Evolutionary conservation across 805 yeast species (phyloP).

Genomic region (Yamadazyma ubonensis): DNA sequence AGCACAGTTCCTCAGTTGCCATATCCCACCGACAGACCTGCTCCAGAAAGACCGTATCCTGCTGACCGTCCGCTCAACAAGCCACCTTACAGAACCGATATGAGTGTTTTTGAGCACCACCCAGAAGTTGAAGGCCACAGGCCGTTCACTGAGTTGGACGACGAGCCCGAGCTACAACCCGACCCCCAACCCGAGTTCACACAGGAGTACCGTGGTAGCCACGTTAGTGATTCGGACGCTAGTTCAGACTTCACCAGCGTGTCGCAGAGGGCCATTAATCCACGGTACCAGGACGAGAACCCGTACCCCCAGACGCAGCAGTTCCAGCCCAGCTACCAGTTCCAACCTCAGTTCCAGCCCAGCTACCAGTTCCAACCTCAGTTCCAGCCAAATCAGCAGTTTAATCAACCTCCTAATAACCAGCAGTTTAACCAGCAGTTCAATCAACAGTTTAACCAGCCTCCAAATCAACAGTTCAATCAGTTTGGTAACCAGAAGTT

Average conservation of each 20-base stretch:
- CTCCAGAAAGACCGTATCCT: no score
- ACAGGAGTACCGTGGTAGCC: slow-evolving; percentile 12
- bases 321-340: no score
- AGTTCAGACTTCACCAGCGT: slow-evolving; percentile 76
- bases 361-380: no score
- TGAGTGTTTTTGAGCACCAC: slow-evolving; percentile 44
- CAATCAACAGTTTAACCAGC: slow-evolving; percentile 15
- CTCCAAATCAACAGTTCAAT: slow-evolving; percentile 9
- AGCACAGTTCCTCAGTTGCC: slow-evolving; percentile 15
- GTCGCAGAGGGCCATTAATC: slow-evolving; percentile 73
- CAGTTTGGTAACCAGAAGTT: slow-evolving; percentile 2
- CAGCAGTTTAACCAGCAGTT: slow-evolving; percentile 19
- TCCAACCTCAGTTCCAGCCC: no score
- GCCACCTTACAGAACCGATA: slow-evolving; percentile 16
- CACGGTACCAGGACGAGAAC: no score
- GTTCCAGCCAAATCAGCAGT: no score
- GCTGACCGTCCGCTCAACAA: slow-evolving; percentile 18
- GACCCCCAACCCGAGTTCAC: slow-evolving; percentile 11
- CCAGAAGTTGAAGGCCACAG: slow-evolving; percentile 46
- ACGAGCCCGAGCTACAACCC: slow-evolving; percentile 17
- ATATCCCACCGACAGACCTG: slow-evolving; percentile 19
- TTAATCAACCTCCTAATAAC: no score
- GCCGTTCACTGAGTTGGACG: slow-evolving; percentile 42
- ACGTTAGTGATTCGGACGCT: slow-evolving; percentile 28
- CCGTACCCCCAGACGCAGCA: slow-evolving; percentile 20